Evolutionary conservation across 164 flowering plant genomes (phyloP), one percentile per base, ranked within the genome.

Genomic region (Chloranthus sessilifolius): DNA sequence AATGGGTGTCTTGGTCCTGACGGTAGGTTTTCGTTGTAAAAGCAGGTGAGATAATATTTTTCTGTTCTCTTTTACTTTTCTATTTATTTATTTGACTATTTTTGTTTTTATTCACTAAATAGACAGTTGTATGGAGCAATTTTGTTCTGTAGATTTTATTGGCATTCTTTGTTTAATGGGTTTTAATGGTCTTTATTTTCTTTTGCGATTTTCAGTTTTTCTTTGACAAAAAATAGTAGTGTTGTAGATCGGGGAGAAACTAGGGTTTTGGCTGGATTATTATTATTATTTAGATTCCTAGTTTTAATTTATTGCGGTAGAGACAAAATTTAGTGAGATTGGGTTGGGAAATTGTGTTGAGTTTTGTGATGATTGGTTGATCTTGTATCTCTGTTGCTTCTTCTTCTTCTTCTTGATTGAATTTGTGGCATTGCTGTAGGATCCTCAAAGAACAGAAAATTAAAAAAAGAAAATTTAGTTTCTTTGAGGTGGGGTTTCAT

Each of bases 261-360:
- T 57, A 39, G 50, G 67, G 68, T 47, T 53, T 50, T 40, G 47
- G 30, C 17, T 34, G 24, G 10, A 28, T 26, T 39, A 42, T 21
- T 28, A n/a, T n/a, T n/a, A n/a, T n/a, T n/a, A n/a, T 42, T 43
- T 26, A 19, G 21, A 52, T 14, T 22, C 22, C 53, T 36, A 44
- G 30, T 56, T 35, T 21, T 22, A 22, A 15, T 15, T 43, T 44
- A n/a, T 25, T 28, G 5, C 20, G 23, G 35, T 50, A 49, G 22
- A 40, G 81, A 65, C 72, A 61, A 76, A 81, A 74, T 78, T 79
- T 82, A 78, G 31, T 77, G 88, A 59, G 69, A 61, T 39, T 65
- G 70, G 78, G 69, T 80, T 70, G 83, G 75, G 87, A 85, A n/a
- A 81, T 82, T 69, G 76, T 78, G 81, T 71, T 73, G 65, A 68